Conservation (phyloP, 1,139 yeast species). For the Debaryomyces fabryi region DNA sequence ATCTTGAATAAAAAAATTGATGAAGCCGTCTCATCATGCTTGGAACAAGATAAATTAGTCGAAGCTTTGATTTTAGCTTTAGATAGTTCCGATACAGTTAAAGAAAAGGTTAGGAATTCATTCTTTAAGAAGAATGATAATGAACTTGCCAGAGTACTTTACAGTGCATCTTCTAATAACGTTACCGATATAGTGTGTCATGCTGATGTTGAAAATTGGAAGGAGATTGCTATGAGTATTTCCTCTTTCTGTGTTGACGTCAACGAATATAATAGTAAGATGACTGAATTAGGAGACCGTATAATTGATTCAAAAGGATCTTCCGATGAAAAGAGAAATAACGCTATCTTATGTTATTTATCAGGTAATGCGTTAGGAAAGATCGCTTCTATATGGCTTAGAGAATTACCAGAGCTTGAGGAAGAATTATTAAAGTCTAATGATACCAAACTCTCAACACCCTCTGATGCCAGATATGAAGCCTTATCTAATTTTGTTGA, state of each 20-base stretch:
- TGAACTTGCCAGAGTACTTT: slow-evolving; percentile 74
- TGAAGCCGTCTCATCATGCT: slow-evolving; percentile 68
- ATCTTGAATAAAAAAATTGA: slow-evolving; percentile 65
- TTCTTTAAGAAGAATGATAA: slow-evolving; percentile 64
- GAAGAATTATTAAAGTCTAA: slow-evolving; percentile 47
- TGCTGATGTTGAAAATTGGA: slow-evolving; percentile 82
- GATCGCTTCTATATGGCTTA: slow-evolving; percentile 80
- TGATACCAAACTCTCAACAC: slow-evolving; percentile 48
- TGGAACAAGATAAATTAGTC: slow-evolving; percentile 61
- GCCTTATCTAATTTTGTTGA: slow-evolving; percentile 83
- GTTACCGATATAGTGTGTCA: slow-evolving; percentile 76
- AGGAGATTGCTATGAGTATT: slow-evolving; percentile 72
- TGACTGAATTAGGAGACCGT: slow-evolving; percentile 74
- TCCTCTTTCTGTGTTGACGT: slow-evolving; percentile 55
- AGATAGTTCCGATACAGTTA: slow-evolving; percentile 64
- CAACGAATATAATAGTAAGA: slow-evolving; percentile 53
- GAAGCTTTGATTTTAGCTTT: slow-evolving; percentile 87
- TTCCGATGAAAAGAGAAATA: slow-evolving; percentile 51
- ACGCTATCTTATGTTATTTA: slow-evolving; percentile 77
- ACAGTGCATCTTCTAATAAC: slow-evolving; percentile 61
- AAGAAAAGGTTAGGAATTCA: slow-evolving; percentile 68
- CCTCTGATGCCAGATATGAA: slow-evolving; percentile 83
- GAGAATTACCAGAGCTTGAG: slow-evolving; percentile 69
- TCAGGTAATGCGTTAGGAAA: slow-evolving; percentile 83
- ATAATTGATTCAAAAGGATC: slow-evolving; percentile 35